These are phyloP conservation scores for Apiosordaria backusii DNA, from an alignment of 495 filamentous ascomycete species.

Conservation along the genomic window DNA sequence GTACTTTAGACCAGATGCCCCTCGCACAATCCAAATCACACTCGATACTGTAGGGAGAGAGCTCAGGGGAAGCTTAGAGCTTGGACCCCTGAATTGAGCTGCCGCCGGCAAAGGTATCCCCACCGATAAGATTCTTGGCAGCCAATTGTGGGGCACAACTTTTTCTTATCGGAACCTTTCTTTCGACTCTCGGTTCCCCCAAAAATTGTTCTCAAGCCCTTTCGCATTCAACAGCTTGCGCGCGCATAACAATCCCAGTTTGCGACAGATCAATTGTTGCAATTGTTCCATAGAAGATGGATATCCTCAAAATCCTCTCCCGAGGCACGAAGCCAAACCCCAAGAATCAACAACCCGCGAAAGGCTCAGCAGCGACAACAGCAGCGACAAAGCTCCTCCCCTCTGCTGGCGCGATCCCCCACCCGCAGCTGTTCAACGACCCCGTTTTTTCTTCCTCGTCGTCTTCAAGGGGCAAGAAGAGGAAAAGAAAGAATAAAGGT, in stretches of 20 bases:
- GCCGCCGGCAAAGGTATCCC: background rate
- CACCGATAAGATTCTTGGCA: conserved; percentile 12
- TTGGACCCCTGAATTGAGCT: background rate
- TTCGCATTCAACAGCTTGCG: background rate
- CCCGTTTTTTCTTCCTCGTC: conserved; percentile 16
- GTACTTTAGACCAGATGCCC: background rate
- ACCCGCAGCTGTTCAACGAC: conserved; percentile 52
- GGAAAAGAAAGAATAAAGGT: conserved; percentile 43
- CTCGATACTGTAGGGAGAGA: background rate
- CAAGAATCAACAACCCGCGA: conserved; percentile 30
- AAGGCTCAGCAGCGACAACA: conserved; percentile 8
- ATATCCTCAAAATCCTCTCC: conserved; percentile 65
- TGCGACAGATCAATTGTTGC: background rate
- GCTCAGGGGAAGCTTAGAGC: too few species aligned
- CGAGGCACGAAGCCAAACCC: conserved; percentile 53
- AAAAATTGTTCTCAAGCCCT: conserved; percentile 14
- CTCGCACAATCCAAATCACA: background rate
- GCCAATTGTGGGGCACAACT: conserved; percentile 15
- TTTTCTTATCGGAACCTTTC: conserved; percentile 18
- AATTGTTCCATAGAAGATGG: conserved; percentile 37
- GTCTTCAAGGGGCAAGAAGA: conserved; percentile 41
- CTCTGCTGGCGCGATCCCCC: conserved; percentile 47
- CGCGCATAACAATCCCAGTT: background rate
- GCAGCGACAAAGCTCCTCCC: conserved; percentile 41
- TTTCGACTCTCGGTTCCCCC: background rate